Conservation (phyloP, 1,284 basidiomycete species). For the Fomitopsis pinicola region DNA sequence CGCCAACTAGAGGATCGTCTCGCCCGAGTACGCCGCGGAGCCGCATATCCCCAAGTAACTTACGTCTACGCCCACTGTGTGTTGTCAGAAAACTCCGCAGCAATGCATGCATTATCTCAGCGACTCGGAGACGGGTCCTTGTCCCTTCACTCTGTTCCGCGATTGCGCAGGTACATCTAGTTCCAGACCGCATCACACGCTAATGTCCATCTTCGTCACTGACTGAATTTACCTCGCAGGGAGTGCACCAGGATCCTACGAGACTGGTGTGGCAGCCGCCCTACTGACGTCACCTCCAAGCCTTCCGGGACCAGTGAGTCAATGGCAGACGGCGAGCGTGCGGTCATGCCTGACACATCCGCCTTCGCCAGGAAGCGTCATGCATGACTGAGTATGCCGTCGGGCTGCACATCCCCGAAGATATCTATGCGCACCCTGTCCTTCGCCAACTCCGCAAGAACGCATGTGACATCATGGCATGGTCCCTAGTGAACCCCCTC, state of each 20-base stretch:
- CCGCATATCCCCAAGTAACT: conserved; percentile 36
- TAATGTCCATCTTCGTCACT: background rate
- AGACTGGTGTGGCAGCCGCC: conserved; percentile 22
- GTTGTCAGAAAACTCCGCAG: too few species aligned
- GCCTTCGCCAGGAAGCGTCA: conserved; percentile 40
- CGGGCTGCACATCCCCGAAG: conserved; percentile 36
- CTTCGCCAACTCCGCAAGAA: conserved; percentile 34
- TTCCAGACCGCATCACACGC: background rate
- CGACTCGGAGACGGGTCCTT: too few species aligned
- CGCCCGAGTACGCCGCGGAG: conserved; percentile 47
- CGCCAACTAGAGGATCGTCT: too few species aligned
- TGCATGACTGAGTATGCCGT: conserved; percentile 54
- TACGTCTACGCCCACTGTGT: conserved; percentile 24
- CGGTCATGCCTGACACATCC: conserved; percentile 35
- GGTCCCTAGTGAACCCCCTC: conserved; percentile 38
- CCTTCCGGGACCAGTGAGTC: conserved; percentile 23
- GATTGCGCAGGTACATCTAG: too few species aligned
- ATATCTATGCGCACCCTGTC: conserved; percentile 24
- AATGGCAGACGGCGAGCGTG: conserved; percentile 21
- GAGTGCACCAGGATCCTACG: conserved; percentile 8
- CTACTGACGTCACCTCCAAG: conserved; percentile 25
- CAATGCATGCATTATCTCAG: too few species aligned
- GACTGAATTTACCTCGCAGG: background rate
- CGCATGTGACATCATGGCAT: conserved; percentile 43
- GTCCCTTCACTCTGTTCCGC: background rate